Evolutionary conservation across 208 protist genomes (phyloP).

Genomic region (Porcisia deanei): DNA sequence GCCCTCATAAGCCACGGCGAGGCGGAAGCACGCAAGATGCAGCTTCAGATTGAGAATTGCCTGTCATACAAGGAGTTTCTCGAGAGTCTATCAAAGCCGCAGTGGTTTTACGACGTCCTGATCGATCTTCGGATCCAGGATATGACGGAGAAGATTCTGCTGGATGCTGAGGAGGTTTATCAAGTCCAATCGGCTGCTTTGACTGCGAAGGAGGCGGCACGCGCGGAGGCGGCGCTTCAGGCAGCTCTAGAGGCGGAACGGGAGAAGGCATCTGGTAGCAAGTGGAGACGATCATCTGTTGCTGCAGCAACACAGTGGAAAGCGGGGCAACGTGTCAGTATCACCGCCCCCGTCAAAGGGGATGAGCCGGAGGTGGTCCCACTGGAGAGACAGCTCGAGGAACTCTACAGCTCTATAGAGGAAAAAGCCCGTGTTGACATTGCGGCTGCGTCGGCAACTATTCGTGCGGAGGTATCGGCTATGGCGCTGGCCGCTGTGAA

Average conservation of each 20-base stretch:
- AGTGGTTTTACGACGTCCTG: slow-evolving; percentile 86
- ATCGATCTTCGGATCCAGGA: slow-evolving; percentile 68
- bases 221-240: background rate
- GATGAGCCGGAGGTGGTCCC: slow-evolving; percentile 35
- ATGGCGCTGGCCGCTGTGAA: slow-evolving; percentile 66
- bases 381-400: slow-evolving; percentile 53
- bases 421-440: slow-evolving; percentile 51
- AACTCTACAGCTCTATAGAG: slow-evolving; percentile 61
- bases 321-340: background rate
- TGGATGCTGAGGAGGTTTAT: slow-evolving; percentile 54
- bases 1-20: slow-evolving; percentile 87
- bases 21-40: slow-evolving; percentile 90
- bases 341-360: slow-evolving; percentile 5
- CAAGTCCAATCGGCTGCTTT: slow-evolving; percentile 34
- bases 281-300: background rate
- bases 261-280: background rate
- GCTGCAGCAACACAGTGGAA: background rate
- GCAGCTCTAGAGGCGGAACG: slow-evolving; percentile 2
- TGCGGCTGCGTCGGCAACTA: slow-evolving; percentile 31
- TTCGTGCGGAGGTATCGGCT: slow-evolving; percentile 52
- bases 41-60: slow-evolving; percentile 93
- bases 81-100: slow-evolving; percentile 84
- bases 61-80: slow-evolving; percentile 93
- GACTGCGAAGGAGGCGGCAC: slow-evolving; percentile 16
- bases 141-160: slow-evolving; percentile 54